These are phyloP conservation scores for Tilletia indica DNA, from an alignment of 1,284 basidiomycete genomes.

Conservation along the genomic window DNA sequence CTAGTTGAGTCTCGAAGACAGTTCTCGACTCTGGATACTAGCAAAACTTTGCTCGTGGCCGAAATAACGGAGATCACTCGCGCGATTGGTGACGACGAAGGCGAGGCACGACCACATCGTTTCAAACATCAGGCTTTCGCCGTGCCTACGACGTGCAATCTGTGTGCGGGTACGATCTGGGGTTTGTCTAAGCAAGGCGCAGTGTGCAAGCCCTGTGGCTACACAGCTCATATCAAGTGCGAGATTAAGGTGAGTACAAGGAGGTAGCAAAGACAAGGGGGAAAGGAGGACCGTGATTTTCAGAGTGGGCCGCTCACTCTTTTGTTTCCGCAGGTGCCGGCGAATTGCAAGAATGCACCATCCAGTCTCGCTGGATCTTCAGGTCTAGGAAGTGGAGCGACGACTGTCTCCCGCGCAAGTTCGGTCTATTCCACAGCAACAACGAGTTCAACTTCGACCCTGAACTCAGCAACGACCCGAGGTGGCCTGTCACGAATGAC, in stretches of 20 bases:
- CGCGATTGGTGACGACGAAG: conserved; percentile 35
- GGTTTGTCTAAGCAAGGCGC: conserved; percentile 38
- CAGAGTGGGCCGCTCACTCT: no score
- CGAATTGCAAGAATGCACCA: conserved; percentile 26
- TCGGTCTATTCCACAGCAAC: not conserved
- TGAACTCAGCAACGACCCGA: not conserved
- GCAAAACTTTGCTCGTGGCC: conserved; percentile 28
- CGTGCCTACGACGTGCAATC: conserved; percentile 41
- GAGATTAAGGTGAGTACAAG: conserved; percentile 36
- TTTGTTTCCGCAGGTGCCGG: conserved; percentile 21
- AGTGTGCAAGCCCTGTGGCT: conserved; percentile 43
- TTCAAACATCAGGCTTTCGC: conserved; percentile 43
- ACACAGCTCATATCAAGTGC: conserved; percentile 42
- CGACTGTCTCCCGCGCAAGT: not conserved
- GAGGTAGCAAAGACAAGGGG: no score
- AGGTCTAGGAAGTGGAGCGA: no score
- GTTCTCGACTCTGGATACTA: conserved; percentile 31
- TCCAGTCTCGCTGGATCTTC: not conserved
- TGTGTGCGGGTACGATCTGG: conserved; percentile 41
- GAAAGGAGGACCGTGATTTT: no score
- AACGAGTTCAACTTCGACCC: not conserved
- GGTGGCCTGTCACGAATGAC: not conserved
- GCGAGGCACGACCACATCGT: conserved; percentile 34
- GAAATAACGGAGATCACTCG: conserved; percentile 31
- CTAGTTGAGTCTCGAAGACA: conserved; percentile 32